A percentile compares a stretch with the other conserved stretches of the same genome.
These are phyloP conservation scores for Polytrichum commune DNA, from an alignment of 225 moss, liverwort and hornwort species.

Conservation along the genomic window DNA sequence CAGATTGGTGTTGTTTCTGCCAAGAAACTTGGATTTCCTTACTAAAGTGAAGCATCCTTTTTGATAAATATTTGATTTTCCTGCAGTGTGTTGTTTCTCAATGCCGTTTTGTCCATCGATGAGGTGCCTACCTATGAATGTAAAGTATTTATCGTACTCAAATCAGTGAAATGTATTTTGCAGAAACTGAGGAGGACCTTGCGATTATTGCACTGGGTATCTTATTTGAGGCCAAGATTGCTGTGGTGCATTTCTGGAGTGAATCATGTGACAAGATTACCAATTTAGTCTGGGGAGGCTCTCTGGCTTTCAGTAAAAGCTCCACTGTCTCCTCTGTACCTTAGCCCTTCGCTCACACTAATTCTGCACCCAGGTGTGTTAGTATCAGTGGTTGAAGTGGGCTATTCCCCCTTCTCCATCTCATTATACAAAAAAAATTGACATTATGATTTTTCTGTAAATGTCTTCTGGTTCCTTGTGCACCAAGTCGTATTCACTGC, in stretches of 20 bases:
- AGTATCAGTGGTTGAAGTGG: conserved; percentile 57
- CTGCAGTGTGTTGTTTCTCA: too few relatives aligned
- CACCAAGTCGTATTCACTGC: too few relatives aligned
- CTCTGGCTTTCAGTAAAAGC: conserved; percentile 5
- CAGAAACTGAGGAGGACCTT: conserved; percentile 24
- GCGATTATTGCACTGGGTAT: conserved; percentile 7
- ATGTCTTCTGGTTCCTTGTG: conserved; percentile 22
- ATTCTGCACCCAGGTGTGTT: conserved; percentile 26
- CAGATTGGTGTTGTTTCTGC: too few relatives aligned
- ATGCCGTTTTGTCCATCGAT: too few relatives aligned
- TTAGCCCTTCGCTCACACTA: conserved; percentile 13
- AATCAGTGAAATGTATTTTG: neutral
- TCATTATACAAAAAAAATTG: conserved; percentile 41
- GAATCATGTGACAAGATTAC: conserved; percentile 2
- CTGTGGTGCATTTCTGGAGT: conserved; percentile 23
- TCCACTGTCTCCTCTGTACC: conserved; percentile 11
- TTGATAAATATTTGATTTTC: too few relatives aligned
- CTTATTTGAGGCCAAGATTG: conserved; percentile 4
- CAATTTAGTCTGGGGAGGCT: conserved; percentile 6
- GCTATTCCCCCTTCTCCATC: conserved; percentile 57
- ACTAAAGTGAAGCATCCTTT: too few relatives aligned
- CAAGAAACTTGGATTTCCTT: too few relatives aligned
- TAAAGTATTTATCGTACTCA: too few relatives aligned
- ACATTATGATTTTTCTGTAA: conserved; percentile 50
- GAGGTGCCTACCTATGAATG: too few relatives aligned